A percentile compares a stretch with the other conserved stretches of the same genome.
These are phyloP conservation scores for Pleurotus salmoneostramineus DNA, from an alignment of 768 basidiomycete species.

Conservation along the genomic window DNA sequence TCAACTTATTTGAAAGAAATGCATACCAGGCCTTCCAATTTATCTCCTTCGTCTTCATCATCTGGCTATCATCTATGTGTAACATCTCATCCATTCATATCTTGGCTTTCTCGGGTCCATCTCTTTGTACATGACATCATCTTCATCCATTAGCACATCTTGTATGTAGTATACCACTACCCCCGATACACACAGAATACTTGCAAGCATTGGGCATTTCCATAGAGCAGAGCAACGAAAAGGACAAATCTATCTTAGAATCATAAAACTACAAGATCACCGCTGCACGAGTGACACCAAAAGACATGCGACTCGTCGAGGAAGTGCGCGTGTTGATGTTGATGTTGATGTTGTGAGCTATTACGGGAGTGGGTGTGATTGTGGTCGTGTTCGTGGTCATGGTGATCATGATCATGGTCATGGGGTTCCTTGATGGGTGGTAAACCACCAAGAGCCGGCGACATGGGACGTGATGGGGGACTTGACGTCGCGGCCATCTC, in stretches of 20 bases:
- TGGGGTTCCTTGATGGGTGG: slow-evolving; percentile 24
- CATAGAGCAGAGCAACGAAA: too few species aligned
- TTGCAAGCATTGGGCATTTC: not conserved
- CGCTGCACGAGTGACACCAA: slow-evolving; percentile 82
- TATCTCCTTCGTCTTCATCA: slow-evolving; percentile 10
- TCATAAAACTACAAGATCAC: slow-evolving; percentile 77
- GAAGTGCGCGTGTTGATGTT: slow-evolving; percentile 58
- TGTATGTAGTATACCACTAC: slow-evolving; percentile 6
- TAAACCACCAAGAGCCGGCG: slow-evolving; percentile 42
- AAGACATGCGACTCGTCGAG: slow-evolving; percentile 87
- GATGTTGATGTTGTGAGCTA: slow-evolving; percentile 15
- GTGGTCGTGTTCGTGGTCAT: not conserved
- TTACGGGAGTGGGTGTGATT: slow-evolving; percentile 19
- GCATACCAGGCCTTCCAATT: not conserved
- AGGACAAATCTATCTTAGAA: not conserved
- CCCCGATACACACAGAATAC: not conserved
- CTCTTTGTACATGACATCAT: not conserved
- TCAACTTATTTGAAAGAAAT: not conserved
- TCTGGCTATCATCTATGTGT: not conserved
- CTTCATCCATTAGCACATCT: not conserved
- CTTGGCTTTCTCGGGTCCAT: not conserved
- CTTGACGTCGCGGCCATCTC: slow-evolving; percentile 47
- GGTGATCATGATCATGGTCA: slow-evolving; percentile 15
- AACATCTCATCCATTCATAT: not conserved
- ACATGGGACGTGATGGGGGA: slow-evolving; percentile 51